These are phyloP conservation scores for Metschnikowia vanudenii DNA, from an alignment of 805 yeast genomes.

Conservation along the genomic window DNA sequence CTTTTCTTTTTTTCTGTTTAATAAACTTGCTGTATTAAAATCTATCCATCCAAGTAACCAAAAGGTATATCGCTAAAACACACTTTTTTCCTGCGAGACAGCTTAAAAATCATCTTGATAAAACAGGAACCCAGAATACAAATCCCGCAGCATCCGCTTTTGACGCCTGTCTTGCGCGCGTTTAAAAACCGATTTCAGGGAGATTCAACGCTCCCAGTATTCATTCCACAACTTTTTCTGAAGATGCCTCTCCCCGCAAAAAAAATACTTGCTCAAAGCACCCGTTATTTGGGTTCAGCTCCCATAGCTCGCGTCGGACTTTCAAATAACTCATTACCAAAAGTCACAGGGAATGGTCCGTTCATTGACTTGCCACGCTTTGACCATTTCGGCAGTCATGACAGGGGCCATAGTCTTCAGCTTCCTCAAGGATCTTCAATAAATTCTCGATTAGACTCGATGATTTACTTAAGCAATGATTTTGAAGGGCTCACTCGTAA, in stretches of 20 bases:
- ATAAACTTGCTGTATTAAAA: no score
- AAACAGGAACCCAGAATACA: no score
- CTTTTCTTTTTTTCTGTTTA: no score
- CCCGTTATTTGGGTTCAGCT: not conserved
- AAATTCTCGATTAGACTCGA: conserved; percentile 9
- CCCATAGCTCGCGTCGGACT: not conserved
- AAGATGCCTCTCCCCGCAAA: not conserved
- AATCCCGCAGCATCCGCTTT: no score
- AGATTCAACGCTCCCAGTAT: not conserved
- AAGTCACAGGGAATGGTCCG: conserved; percentile 17
- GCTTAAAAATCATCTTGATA: no score
- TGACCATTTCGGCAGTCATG: conserved; percentile 9
- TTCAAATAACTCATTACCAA: not conserved
- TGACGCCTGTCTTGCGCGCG: not conserved
- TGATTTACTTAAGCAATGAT: conserved; percentile 8
- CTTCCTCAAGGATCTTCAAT: conserved; percentile 13
- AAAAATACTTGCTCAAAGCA: not conserved
- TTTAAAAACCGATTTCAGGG: not conserved
- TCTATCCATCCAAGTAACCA: no score
- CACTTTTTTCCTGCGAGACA: no score
- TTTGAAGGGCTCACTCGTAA: conserved; percentile 4
- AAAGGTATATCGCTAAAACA: no score
- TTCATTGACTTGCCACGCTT: conserved; percentile 14
- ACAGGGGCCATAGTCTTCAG: conserved; percentile 5
- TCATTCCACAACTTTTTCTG: not conserved